These are phyloP conservation scores for Hypoxylon intermedium DNA, from an alignment of 495 filamentous ascomycete genomes.

Conservation along the genomic window DNA sequence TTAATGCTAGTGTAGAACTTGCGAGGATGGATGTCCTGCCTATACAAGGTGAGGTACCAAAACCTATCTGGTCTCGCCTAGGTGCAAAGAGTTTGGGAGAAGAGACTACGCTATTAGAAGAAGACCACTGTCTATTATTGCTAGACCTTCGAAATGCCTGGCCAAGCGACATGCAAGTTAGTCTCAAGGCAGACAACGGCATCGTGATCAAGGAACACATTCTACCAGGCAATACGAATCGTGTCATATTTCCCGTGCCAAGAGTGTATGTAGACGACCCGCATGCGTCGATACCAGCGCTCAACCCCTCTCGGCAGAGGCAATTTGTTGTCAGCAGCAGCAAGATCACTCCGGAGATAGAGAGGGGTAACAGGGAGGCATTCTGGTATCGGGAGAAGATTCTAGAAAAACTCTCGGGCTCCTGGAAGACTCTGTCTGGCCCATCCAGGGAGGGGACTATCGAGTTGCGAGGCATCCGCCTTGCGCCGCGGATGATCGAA, in stretches of 20 bases:
- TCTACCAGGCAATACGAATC: conserved; percentile 78
- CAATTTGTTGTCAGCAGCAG: conserved; percentile 88
- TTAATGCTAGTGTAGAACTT: conserved; percentile 87
- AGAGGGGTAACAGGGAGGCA: conserved; percentile 78
- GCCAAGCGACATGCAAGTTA: conserved; percentile 75
- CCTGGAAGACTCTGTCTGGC: conserved; percentile 69
- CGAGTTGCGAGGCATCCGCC: conserved; percentile 74
- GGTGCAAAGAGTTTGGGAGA: conserved; percentile 32
- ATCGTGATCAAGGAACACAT: conserved; percentile 60
- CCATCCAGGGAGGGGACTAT: conserved; percentile 69
- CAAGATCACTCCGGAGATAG: conserved; percentile 77
- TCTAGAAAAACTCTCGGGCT: conserved; percentile 70
- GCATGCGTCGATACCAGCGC: conserved; percentile 75
- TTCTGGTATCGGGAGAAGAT: conserved; percentile 94
- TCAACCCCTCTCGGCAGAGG: conserved; percentile 76
- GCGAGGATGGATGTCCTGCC: conserved; percentile 79
- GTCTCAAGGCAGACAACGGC: conserved; percentile 49
- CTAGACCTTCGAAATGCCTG: conserved; percentile 89
- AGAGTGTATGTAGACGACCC: conserved; percentile 79
- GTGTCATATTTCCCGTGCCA: conserved; percentile 77
- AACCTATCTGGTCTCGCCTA: conserved; percentile 52
- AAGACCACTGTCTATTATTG: conserved; percentile 78
- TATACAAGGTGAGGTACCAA: conserved; percentile 61
- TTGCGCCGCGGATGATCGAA: conserved; percentile 82
- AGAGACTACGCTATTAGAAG: conserved; percentile 42